Base-by-base conservation (phyloP, 768 basidiomycete genomes). In the Pleurotus tuber-regium region DNA sequence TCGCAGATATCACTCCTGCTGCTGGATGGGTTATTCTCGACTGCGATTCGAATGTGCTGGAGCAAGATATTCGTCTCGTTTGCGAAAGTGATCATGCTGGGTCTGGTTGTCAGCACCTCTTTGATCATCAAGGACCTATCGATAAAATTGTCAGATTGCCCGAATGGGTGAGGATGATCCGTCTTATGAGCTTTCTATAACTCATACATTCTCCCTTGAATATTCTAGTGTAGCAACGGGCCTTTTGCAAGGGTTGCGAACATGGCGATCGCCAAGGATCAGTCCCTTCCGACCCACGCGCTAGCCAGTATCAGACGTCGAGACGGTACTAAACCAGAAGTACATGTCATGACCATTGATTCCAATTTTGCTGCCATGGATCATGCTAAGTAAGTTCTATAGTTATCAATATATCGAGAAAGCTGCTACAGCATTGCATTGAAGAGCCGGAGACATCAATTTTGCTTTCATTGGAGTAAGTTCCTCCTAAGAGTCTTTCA, bases 101-200 rank as follows among this genome's bases (percentile, higher is more conserved):
- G 4, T 52, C 60, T n/a, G 61, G 63, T 8, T 79, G 77, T 59
- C 61, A 63, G 19, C 76, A 75, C 50, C 60, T 80, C 11, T 74
- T 67, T 52, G 54, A 57, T 35, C 59, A 65, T 28, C 60, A 58
- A 26, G 71, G 72, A 21, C 68, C 77, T 0, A 72, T 67, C n/a
- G 74, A 72, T 53, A 81, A 77, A 54, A 62, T 83, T 16, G 78
- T 82, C 26, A 70, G 79, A 16, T 59, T 83, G 4, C 80, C 82
- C 4, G 72, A 82, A 56, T 66, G 65, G 43, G 81, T 82, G 50
- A 43, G 73, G 66, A n/a, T 43, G 21, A 11, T 46, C 11, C 29
- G 36, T 30, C 43, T 3, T 14, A 36, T 2, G 35, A 19, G 35
- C 28, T 21, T 18, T 11, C 30, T 1, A 11, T 4, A 5, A 18